Percentiles rank a stretch among this genome's conserved stretches.
These are phyloP conservation scores for Aquilaria sinensis DNA, from an alignment of 345 rosid genomes.

Conservation along the genomic window DNA sequence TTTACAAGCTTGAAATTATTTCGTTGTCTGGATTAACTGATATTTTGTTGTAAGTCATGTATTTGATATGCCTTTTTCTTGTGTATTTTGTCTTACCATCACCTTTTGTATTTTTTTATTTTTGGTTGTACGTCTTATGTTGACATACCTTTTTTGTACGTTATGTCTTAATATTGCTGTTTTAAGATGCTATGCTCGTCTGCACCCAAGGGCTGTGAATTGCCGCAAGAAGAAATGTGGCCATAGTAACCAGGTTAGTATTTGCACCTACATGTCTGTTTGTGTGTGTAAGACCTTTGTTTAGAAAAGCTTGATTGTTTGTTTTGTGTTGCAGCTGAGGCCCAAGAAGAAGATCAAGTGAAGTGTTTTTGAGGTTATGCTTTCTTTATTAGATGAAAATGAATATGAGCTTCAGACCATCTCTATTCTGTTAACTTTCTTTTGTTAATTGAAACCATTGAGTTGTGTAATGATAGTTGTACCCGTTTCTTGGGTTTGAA, in stretches of 20 bases:
- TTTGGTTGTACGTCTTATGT: not conserved
- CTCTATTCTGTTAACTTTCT: not conserved
- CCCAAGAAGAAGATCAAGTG: conserved; percentile 95
- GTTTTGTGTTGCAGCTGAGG: conserved; percentile 64
- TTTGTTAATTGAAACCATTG: too few species aligned
- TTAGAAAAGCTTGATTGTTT: not conserved
- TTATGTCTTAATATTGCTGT: not conserved
- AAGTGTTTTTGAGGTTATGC: not conserved
- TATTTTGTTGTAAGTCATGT: not conserved
- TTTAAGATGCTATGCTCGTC: conserved; percentile 82
- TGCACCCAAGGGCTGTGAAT: conserved; percentile 95
- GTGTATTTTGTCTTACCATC: not conserved
- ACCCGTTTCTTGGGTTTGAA: too few species aligned
- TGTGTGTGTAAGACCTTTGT: not conserved
- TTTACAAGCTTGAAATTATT: too few species aligned
- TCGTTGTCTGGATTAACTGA: too few species aligned
- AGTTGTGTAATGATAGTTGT: too few species aligned
- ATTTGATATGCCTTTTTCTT: not conserved
- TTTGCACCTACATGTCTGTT: not conserved
- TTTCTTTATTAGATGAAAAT: not conserved
- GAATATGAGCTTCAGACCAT: not conserved
- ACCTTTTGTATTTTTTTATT: not conserved
- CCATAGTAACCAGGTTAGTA: conserved; percentile 87
- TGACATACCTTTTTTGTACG: not conserved
- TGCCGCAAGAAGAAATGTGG: conserved; percentile 99